Percentiles rank a stretch among this genome's conserved stretches.
Evolutionary conservation across 78 protist species (phyloP).

Genomic region (Dictyostelium citrinum): DNA sequence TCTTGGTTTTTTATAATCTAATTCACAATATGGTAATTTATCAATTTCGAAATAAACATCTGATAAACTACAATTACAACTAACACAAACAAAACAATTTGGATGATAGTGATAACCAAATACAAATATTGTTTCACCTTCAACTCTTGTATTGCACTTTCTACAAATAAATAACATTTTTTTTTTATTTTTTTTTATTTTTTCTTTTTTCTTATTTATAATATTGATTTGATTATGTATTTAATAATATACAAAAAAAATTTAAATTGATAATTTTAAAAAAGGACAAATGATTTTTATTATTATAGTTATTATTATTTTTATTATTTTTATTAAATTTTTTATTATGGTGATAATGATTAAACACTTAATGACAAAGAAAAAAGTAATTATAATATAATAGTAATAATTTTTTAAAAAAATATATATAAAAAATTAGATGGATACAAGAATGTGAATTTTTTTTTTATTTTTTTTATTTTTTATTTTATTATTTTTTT

Average conservation of each 20-base stretch:
- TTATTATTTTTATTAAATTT: no score
- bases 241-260: no score
- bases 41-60: constrained; percentile 56
- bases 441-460: not conserved
- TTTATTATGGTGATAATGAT: no score
- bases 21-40: constrained; percentile 52
- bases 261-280: no score
- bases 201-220: not conserved
- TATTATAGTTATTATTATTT: no score
- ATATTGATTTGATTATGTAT: no score
- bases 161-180: constrained; percentile 32
- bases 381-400: no score
- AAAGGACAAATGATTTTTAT: no score
- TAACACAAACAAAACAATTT: constrained; percentile 37
- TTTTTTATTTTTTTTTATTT: not conserved
- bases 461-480: not conserved
- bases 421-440: no score
- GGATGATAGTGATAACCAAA: constrained; percentile 64
- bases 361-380: no score
- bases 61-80: constrained; percentile 10
- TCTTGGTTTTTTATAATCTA: constrained; percentile 65
- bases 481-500: not conserved
- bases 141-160: constrained; percentile 56
- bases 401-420: no score
- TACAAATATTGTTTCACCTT: constrained; percentile 23